Conservation (phyloP, 768 basidiomycete genomes). For the Lepiota brunneoincarnata region DNA sequence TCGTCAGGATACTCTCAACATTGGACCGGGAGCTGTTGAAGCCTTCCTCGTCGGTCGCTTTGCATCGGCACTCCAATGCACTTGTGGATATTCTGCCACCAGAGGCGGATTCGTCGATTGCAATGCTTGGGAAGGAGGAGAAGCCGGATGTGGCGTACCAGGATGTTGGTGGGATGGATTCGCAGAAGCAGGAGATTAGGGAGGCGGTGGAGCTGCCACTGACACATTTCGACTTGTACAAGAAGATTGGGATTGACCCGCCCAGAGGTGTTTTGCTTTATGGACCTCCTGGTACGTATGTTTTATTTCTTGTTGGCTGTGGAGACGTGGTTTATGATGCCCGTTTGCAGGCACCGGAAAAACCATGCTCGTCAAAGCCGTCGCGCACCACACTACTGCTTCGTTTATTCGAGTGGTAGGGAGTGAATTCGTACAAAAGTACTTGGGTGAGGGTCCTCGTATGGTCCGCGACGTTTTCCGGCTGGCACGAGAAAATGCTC, state of each 20-base stretch:
- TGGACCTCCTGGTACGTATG: constrained; percentile 82
- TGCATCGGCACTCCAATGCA: constrained; percentile 98
- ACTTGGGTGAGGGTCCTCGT: constrained; percentile 97
- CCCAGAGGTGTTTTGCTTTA: constrained; percentile 96
- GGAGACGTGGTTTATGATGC: not conserved
- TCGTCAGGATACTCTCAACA: constrained; percentile 95
- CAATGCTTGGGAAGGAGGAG: constrained; percentile 93
- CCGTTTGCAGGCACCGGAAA: constrained; percentile 81
- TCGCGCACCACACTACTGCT: constrained; percentile 96
- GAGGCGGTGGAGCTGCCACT: constrained; percentile 97
- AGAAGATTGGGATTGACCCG: constrained; percentile 99
- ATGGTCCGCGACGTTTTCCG: constrained; percentile 99
- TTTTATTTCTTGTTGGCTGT: not conserved
- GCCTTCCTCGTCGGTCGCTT: constrained; percentile 95
- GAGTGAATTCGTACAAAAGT: constrained; percentile 99
- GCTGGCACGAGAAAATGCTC: constrained; percentile 93
- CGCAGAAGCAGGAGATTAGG: constrained; percentile 97
- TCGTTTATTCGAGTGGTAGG: constrained; percentile 98
- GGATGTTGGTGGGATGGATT: constrained; percentile 96
- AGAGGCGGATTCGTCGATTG: constrained; percentile 95
- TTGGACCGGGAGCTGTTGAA: constrained; percentile 96
- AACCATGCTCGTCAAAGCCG: constrained; percentile 99
- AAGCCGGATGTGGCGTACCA: constrained; percentile 91
- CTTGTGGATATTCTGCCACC: constrained; percentile 98
- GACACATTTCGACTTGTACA: constrained; percentile 97